Evolutionary conservation across 441 rosid species (phyloP), one percentile per base, ranked within the genome.

Genomic region (Bruguiera hainesii): DNA sequence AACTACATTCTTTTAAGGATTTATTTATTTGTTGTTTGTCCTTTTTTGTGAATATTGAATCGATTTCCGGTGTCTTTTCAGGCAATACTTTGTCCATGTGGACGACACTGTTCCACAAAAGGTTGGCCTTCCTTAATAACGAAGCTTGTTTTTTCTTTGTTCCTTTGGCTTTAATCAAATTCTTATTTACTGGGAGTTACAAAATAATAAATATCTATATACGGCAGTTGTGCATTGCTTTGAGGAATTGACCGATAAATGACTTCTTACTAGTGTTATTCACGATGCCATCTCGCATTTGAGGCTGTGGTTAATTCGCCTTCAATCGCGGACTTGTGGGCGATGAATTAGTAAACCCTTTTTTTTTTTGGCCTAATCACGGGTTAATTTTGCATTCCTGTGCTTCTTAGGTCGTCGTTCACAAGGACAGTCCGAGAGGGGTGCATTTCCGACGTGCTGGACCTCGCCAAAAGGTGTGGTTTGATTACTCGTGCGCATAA

Each of bases 361-460:
- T 9, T 56, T 31, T 30, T 42, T 30, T 9, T 13, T 8, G 3
- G 15, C 16, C 4, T 9, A 39, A 39, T 42, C 2, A 42, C 13
- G 48, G 15, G 48, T 42, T 42, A 42, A 42, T 20, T 23, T 26
- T 55, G 25, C 58, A 20, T 52, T 72, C 68, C 61, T 63, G 53
- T 72, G 31, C 70, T 64, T 42, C 68, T 35, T 62, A 95, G 98
- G 61, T 96, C 70, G 95, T 93, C 56, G 98, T 89, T 64, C 98
- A 89, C 75, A 92, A 90, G 81, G 78, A 82, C 55, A 53, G 85
- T 76, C 91, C 94, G 3, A 87, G 98, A 65, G 99, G 99, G 33
- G 72, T 69, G 65, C 98, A 96, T 84, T 93, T 96, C 70, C 81
- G 97, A 19, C 90, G 97, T 30, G 99, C 98, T 63, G 97, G 99